Conservation (phyloP, 2,329 filamentous ascomycete species). For the Bipolaris oryzae region DNA sequence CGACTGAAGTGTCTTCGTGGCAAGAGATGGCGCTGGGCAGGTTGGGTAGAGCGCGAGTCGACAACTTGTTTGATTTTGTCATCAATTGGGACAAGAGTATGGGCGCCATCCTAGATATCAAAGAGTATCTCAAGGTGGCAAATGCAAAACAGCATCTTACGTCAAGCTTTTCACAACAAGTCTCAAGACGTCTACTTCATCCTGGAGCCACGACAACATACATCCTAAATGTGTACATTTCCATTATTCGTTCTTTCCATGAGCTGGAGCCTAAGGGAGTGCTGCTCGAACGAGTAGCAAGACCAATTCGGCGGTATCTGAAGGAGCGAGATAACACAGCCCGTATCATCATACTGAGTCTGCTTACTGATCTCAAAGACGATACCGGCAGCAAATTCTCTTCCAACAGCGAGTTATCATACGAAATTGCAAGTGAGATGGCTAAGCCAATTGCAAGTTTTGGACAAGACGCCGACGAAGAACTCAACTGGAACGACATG, state of each 20-base stretch:
- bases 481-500: constrained; percentile 90
- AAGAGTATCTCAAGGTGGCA: constrained; percentile 70
- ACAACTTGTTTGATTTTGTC: constrained; percentile 79
- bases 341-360: constrained; percentile 74
- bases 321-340: constrained; percentile 79
- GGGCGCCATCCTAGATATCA: constrained; percentile 75
- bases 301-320: constrained; percentile 75
- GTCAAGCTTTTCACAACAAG: constrained; percentile 68
- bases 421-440: constrained; percentile 69
- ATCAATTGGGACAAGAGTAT: constrained; percentile 74
- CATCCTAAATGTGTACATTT: constrained; percentile 78
- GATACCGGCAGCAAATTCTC: constrained; percentile 52
- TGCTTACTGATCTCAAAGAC: constrained; percentile 67
- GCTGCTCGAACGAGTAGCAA: constrained; percentile 74
- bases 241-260: constrained; percentile 78
- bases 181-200: constrained; percentile 72
- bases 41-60: constrained; percentile 71
- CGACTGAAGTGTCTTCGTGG: constrained; percentile 66
- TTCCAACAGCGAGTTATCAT: constrained; percentile 69
- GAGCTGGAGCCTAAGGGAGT: constrained; percentile 78
- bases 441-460: constrained; percentile 64
- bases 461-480: constrained; percentile 59
- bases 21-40: constrained; percentile 72
- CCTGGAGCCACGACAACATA: constrained; percentile 77
- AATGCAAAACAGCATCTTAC: constrained; percentile 73